Base-by-base conservation (phyloP, 2,329 filamentous ascomycete species). In the Hypoxylon sp. region DNA sequence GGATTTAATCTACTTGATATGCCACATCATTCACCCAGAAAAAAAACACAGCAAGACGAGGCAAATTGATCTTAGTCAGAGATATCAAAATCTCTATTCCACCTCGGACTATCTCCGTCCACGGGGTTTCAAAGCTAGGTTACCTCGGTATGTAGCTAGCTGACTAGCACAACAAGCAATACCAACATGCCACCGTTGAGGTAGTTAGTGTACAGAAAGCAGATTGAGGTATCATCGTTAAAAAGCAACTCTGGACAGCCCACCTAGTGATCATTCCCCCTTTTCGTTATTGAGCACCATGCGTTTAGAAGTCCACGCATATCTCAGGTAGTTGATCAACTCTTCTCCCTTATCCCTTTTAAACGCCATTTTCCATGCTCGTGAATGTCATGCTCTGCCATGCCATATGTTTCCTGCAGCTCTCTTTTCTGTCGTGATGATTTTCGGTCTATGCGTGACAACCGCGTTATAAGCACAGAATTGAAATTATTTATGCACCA, bases 331-430 rank as follows among this genome's bases (percentile, higher is more conserved):
- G 26, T 31, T 56, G 6, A 56, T 46, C 14, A 14, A 42, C 37
- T 22, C 53, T 24, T 42, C 22, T 24, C 33, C 31, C 42, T 62
- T 53, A 26, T 29, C 53, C 42, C 42, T 63, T 58, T 37, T 55
- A 46, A 71, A 72, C 68, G 70, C 70, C 70, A 17, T 17, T 57
- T 58, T 53, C 37, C 65, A 67, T 67, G 70, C 65, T 53, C 56
- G 29, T 59, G 24, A 64, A 59, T 56, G 26, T 54, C 42, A 44
- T 22, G 24, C 44, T 52, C 31, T 46, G 31, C 50, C 31, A 44
- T 19, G 60, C 60, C 51, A 52, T 67, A 51, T 33, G 50, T 33
- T 48, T 44, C 29, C 54, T 71, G 63, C 17, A 44, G 24, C 24
- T 59, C 57, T 13, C 44, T 33, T 52, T 26, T 46, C 48, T 42